Base-by-base conservation (phyloP, 2,329 filamentous ascomycete genomes). In the Pestalotiopsis sp. region DNA sequence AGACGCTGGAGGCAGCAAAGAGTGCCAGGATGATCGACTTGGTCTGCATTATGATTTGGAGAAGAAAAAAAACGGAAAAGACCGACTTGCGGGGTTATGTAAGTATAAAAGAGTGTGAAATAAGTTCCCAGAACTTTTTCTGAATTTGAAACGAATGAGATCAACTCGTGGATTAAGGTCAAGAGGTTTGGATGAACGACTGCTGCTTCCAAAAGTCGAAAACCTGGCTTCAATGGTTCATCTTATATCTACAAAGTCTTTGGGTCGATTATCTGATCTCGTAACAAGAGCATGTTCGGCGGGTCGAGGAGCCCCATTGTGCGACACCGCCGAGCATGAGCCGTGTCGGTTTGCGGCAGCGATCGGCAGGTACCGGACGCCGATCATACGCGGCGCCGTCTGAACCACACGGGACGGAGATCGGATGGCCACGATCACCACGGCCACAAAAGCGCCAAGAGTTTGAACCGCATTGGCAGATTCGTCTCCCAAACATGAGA, bases 41-140 rank as follows among this genome's bases (percentile, higher is more conserved):
- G 64, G 69, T 69, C 71, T 74, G 71, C 73, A 75, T 75, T 38
- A 60, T 74, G 63, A 9, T 45, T n/a, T 20, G 27, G 49, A 59
- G 31, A 36, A 59, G 31, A 9, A 9, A 31, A 31, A 31, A 36
- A 36, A 65, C 36, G 57, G 66, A 61, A 66, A 45, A 41, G 59
- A 58, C 60, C 56, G 66, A 38, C 31, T 67, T 25, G 49, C 62
- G 56, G 59, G 57, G 38, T 31, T 25, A 11, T 70, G 69, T 70
- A 70, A 70, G 56, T 68, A 72, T 49, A 65, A 66, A 66, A 64
- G 67, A 67, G 72, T 71, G 41, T 58, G 31, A 25, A 70, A 71
- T 6, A 68, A 71, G 70, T 71, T 73, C 71, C 64, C 70, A 68
- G 74, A 74, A 72, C 69, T 70, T 66, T 5, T 49, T 49, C n/a